Conservation (phyloP, 192 early-diverging fungal species). For the Fimicolochytrium jonesii region DNA sequence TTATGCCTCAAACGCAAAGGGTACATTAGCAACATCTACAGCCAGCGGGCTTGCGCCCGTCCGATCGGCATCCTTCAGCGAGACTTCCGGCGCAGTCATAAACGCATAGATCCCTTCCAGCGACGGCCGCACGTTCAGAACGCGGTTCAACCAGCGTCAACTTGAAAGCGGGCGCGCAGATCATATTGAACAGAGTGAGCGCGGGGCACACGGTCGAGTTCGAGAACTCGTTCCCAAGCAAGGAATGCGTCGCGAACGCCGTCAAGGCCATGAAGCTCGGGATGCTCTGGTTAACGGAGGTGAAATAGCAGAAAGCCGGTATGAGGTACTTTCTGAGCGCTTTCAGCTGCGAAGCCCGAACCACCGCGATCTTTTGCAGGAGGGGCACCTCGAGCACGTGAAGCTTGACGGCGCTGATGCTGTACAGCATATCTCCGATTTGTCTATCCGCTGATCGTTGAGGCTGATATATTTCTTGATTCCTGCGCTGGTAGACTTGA, state of each 20-base stretch:
- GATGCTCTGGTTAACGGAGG: constrained; percentile 29
- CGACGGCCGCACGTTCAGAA: background rate
- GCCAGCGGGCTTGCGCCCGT: background rate
- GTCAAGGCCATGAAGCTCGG: constrained; percentile 29
- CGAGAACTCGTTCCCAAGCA: background rate
- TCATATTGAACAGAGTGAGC: background rate
- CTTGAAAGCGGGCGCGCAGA: background rate
- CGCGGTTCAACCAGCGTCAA: background rate
- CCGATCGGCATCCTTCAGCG: constrained; percentile 32
- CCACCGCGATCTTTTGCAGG: constrained; percentile 54
- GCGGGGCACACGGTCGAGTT: background rate
- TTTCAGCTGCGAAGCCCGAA: constrained; percentile 66
- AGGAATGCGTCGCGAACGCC: constrained; percentile 35
- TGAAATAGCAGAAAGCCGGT: constrained; percentile 20
- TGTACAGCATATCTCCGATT: constrained; percentile 62
- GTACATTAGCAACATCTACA: background rate
- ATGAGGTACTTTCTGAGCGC: constrained; percentile 12
- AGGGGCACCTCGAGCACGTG: constrained; percentile 83
- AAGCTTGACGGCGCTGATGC: constrained; percentile 84
- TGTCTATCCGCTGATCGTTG: background rate
- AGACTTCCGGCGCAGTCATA: constrained; percentile 16
- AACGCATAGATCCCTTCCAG: background rate
- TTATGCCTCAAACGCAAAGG: background rate
- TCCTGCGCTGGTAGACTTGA: background rate
- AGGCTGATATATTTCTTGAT: background rate